Conservation (phyloP, 2,329 filamentous ascomycete genomes). For the Penicillium glabrum region DNA sequence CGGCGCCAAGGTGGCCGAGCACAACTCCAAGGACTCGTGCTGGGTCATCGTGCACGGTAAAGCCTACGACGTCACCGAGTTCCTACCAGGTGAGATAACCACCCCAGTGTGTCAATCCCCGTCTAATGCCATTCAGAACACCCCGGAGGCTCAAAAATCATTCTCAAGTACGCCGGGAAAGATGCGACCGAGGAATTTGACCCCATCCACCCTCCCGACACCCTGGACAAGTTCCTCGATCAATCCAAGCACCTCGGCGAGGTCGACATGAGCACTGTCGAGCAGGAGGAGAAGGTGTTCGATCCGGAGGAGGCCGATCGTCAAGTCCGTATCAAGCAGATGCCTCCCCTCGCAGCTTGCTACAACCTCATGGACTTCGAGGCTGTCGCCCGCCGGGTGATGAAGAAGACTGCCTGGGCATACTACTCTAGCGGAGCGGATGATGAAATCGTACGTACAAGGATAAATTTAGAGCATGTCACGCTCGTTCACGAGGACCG, state of each 20-base stretch:
- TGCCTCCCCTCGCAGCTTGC: conserved; percentile 81
- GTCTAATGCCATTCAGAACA: conserved; percentile 59
- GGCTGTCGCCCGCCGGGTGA: conserved; percentile 80
- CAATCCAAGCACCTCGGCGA: conserved; percentile 82
- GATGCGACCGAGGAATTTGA: conserved; percentile 92
- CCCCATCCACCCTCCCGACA: conserved; percentile 85
- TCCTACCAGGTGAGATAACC: conserved; percentile 64
- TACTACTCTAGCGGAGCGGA: conserved; percentile 96
- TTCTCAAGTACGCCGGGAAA: conserved; percentile 94
- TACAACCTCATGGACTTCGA: conserved; percentile 97
- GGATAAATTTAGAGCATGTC: too few relatives aligned
- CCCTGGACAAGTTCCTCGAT: conserved; percentile 77
- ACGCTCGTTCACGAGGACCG: conserved; percentile 5
- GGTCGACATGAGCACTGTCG: conserved; percentile 82
- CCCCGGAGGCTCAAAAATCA: conserved; percentile 86
- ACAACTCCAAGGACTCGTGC: conserved; percentile 79
- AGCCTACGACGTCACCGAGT: conserved; percentile 87
- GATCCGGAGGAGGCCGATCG: conserved; percentile 73
- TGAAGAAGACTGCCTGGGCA: conserved; percentile 97
- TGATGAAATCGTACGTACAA: conserved; percentile 70
- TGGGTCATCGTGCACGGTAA: conserved; percentile 90
- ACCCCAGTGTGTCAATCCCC: neutral
- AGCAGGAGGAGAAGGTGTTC: conserved; percentile 63
- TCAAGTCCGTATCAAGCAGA: conserved; percentile 69
- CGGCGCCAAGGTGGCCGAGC: conserved; percentile 65